These are phyloP conservation scores for Pezicula radicicola DNA, from an alignment of 2,329 filamentous ascomycete genomes.

Conservation along the genomic window DNA sequence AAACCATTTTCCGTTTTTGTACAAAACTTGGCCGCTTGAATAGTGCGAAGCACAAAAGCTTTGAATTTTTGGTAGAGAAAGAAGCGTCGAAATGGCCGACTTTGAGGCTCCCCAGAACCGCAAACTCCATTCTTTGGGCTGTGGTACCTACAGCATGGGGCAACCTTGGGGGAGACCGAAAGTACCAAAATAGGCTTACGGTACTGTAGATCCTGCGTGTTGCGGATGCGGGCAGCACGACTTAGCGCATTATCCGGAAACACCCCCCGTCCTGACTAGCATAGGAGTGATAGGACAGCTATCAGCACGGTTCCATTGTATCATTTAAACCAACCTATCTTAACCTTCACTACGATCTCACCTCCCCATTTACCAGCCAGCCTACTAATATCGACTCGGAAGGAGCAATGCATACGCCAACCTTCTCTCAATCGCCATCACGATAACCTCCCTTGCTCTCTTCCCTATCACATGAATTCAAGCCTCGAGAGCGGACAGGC, in stretches of 20 bases:
- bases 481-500: slow-evolving; percentile 17
- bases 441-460: background rate
- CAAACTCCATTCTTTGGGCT: too few relatives aligned
- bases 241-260: background rate
- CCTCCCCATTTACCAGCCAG: background rate
- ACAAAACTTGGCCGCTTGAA: too few relatives aligned
- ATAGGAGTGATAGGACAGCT: background rate
- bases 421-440: background rate
- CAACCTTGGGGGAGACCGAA: background rate
- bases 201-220: background rate
- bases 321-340: background rate
- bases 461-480: slow-evolving; percentile 14
- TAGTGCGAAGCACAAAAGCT: too few relatives aligned
- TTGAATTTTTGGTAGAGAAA: too few relatives aligned
- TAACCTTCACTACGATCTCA: background rate
- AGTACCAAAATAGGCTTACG: background rate
- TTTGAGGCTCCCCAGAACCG: too few relatives aligned
- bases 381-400: too few relatives aligned
- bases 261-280: background rate
- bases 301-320: too few relatives aligned
- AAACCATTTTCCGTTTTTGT: too few relatives aligned
- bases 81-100: too few relatives aligned
- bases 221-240: background rate
- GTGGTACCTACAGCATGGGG: background rate
- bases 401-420: background rate